Conservation (phyloP, 805 yeast genomes). For the Yamadazyma sp. region DNA sequence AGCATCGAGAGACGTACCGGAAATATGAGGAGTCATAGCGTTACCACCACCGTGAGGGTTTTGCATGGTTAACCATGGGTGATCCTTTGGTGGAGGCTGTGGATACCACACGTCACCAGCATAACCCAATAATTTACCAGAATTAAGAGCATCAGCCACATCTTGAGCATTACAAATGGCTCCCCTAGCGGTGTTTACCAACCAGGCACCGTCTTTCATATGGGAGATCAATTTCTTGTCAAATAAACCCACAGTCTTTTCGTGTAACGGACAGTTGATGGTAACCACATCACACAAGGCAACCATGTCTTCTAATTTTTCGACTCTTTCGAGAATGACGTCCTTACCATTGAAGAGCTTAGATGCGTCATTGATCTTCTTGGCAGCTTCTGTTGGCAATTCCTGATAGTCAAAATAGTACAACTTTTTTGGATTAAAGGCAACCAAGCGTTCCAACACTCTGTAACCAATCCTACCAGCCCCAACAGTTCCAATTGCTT, state of each 20-base stretch:
- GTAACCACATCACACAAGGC: slow-evolving; percentile 70
- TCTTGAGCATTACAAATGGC: slow-evolving; percentile 74
- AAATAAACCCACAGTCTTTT: slow-evolving; percentile 63
- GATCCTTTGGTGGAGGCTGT: slow-evolving; percentile 79
- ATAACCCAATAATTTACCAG: slow-evolving; percentile 73
- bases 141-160: slow-evolving; percentile 68
- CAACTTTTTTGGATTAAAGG: slow-evolving; percentile 74
- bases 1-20: slow-evolving; percentile 80
- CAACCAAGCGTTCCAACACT: slow-evolving; percentile 65
- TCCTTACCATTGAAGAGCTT: slow-evolving; percentile 49
- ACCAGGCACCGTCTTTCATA: slow-evolving; percentile 71
- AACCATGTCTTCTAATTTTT: slow-evolving; percentile 61
- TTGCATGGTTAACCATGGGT: slow-evolving; percentile 73
- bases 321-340: slow-evolving; percentile 56
- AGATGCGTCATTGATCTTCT: slow-evolving; percentile 37
- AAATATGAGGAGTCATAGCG: slow-evolving; percentile 82
- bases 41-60: slow-evolving; percentile 73
- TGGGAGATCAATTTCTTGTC: slow-evolving; percentile 64
- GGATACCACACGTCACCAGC: slow-evolving; percentile 87
- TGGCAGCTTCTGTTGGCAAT: slow-evolving; percentile 51
- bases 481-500: slow-evolving; percentile 77
- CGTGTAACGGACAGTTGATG: slow-evolving; percentile 75
- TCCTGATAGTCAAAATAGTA: slow-evolving; percentile 75
- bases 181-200: slow-evolving; percentile 81
- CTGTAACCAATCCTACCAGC: slow-evolving; percentile 81